Evolutionary conservation across 2,329 filamentous ascomycete genomes (phyloP).

Genomic region (Colletotrichum sp.): DNA sequence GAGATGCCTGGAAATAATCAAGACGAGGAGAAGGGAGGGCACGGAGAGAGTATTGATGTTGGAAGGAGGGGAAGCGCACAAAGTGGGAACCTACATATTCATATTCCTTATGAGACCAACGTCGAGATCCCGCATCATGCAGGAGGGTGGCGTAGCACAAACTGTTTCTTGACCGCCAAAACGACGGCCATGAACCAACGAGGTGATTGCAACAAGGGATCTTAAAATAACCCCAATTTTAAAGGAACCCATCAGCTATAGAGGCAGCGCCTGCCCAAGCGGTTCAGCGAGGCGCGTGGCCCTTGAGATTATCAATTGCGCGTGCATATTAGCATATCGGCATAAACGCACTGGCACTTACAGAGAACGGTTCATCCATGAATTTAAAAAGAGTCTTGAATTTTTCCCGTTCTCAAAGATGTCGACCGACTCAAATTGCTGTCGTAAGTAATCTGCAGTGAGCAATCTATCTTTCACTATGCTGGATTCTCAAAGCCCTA

Average conservation of each 20-base stretch:
- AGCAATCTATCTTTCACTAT: neutral
- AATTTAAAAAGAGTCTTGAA: neutral
- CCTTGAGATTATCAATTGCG: no score
- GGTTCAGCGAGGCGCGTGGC: neutral
- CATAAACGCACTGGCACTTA: no score
- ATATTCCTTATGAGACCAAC: neutral
- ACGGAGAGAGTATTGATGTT: neutral
- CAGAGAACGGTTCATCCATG: no score
- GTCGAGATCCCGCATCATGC: neutral
- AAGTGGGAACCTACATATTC: neutral
- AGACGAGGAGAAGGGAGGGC: neutral
- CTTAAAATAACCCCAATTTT: neutral
- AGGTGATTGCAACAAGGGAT: neutral
- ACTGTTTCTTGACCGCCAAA: neutral
- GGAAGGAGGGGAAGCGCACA: neutral
- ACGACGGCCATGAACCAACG: neutral
- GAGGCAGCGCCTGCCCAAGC: accelerated
- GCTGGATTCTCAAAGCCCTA: neutral
- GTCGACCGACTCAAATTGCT: neutral
- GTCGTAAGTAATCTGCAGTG: neutral
- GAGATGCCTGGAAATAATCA: neutral
- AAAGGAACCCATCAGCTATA: neutral
- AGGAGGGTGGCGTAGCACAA: neutral
- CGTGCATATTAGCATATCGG: no score
- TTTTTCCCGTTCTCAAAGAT: neutral